phyloP scores from a whole-genome alignment of 768 basidiomycete species.

The Agaricus sinodeliciosus region DNA sequence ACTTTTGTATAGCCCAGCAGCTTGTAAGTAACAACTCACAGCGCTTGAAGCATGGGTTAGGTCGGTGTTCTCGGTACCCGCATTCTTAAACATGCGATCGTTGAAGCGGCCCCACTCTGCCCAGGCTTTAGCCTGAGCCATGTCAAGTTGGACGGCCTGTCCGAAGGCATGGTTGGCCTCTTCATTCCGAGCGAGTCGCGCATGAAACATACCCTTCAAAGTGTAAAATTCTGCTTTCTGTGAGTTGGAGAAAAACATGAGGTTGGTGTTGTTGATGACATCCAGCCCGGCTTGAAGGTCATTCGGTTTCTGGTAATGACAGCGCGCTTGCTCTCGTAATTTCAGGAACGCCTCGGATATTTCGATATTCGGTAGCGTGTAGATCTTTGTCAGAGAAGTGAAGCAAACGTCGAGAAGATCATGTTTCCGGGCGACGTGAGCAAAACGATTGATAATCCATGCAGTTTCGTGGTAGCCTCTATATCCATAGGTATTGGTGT shows the following conservation, averaged over 20 bases:
- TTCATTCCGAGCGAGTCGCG: conserved; percentile 75
- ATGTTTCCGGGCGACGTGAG: conserved; percentile 96
- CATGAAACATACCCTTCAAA: conserved; percentile 97
- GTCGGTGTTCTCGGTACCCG: conserved; percentile 65
- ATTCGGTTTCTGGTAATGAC: conserved; percentile 93
- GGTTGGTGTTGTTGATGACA: conserved; percentile 98
- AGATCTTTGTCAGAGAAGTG: conserved; percentile 92
- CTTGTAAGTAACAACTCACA: conserved; percentile 96
- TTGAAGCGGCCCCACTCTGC: conserved; percentile 96
- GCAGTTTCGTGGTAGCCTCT: conserved; percentile 98
- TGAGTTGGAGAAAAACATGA: conserved; percentile 90
- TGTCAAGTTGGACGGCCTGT: conserved; percentile 94
- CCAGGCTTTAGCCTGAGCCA: conserved; percentile 94
- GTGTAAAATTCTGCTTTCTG: conserved; percentile 99
- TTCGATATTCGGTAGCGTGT: conserved; percentile 98
- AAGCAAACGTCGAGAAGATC: conserved; percentile 95
- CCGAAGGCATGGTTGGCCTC: conserved; percentile 91
- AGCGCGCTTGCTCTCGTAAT: conserved; percentile 95
- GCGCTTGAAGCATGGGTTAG: conserved; percentile 79
- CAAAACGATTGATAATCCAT: conserved; percentile 99
- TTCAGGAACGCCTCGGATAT: conserved; percentile 99
- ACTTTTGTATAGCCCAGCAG: conserved; percentile 91
- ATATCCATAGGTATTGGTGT: conserved; percentile 81
- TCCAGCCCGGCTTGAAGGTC: conserved; percentile 93
- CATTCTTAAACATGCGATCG: conserved; percentile 89